phyloP scores from a whole-genome alignment of 2,329 filamentous ascomycete species.

The Fusarium buharicum region DNA sequence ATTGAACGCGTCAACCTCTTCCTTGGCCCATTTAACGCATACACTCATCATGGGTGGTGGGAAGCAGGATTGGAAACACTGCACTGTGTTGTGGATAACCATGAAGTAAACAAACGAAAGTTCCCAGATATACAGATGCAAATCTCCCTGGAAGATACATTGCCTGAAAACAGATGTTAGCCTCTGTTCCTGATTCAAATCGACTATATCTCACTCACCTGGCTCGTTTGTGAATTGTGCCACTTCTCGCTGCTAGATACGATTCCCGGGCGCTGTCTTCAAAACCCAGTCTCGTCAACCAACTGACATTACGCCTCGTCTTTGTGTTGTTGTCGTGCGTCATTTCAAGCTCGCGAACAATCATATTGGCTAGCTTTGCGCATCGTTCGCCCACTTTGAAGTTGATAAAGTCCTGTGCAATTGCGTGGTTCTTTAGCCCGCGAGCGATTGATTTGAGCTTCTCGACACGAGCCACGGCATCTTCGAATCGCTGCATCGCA shows the following conservation, averaged over 20 bases:
- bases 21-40: conserved; percentile 98
- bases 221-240: conserved; percentile 81
- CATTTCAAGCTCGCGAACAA: conserved; percentile 81
- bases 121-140: conserved; percentile 94
- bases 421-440: conserved; percentile 82
- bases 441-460: conserved; percentile 82
- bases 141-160: conserved; percentile 93
- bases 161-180: conserved; percentile 65
- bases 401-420: conserved; percentile 91
- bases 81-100: conserved; percentile 91
- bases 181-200: background rate
- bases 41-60: conserved; percentile 88
- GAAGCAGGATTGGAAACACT: conserved; percentile 88
- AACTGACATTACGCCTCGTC: conserved; percentile 82
- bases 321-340: conserved; percentile 80
- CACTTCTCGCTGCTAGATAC: conserved; percentile 82
- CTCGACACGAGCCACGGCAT: conserved; percentile 84
- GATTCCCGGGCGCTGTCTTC: conserved; percentile 89
- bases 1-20: conserved; percentile 92
- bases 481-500: conserved; percentile 87
- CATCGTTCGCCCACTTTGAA: conserved; percentile 91
- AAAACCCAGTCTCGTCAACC: conserved; percentile 87
- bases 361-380: conserved; percentile 76
- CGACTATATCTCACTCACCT: conserved; percentile 63
- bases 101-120: conserved; percentile 96